phyloP scores from a whole-genome alignment of 163 green algal genomes.

The Scenedesmus sp. region DNA sequence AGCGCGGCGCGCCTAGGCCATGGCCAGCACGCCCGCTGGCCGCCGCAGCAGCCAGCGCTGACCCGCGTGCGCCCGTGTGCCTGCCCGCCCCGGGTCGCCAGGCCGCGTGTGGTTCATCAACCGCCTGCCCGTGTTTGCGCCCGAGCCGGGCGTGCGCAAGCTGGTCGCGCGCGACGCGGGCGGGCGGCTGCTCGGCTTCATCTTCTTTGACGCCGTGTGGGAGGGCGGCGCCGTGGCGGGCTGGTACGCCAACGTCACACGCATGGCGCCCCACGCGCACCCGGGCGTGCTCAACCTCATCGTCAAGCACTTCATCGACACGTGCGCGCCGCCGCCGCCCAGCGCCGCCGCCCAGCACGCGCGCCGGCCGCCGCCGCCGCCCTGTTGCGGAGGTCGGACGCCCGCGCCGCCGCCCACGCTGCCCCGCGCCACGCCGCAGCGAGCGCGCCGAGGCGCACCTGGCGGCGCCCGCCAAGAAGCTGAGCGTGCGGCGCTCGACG shows the following conservation, averaged over 20 bases:
- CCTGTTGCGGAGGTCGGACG: too few relatives aligned
- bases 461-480: constrained; percentile 9
- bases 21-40: not conserved
- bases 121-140: constrained; percentile 17
- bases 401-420: too few relatives aligned
- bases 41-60: too few relatives aligned
- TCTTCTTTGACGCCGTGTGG: constrained; percentile 41
- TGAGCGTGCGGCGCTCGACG: constrained; percentile 30
- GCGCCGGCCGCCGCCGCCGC: too few relatives aligned
- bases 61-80: too few relatives aligned
- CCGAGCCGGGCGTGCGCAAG: constrained; percentile 41
- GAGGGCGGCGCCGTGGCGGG: not conserved
- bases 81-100: too few relatives aligned
- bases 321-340: not conserved
- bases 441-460: constrained; percentile 1
- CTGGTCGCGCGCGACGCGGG: constrained; percentile 9
- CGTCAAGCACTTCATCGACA: constrained; percentile 25
- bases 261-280: constrained; percentile 32
- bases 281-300: constrained; percentile 41
- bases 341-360: too few relatives aligned
- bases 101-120: constrained; percentile 40
- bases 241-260: constrained; percentile 46
- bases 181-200: constrained; percentile 27
- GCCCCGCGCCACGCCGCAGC: not conserved
- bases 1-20: not conserved